Evolutionary conservation across 257 asterid species (phyloP).

Genomic region (Solanum ossicruentum): DNA sequence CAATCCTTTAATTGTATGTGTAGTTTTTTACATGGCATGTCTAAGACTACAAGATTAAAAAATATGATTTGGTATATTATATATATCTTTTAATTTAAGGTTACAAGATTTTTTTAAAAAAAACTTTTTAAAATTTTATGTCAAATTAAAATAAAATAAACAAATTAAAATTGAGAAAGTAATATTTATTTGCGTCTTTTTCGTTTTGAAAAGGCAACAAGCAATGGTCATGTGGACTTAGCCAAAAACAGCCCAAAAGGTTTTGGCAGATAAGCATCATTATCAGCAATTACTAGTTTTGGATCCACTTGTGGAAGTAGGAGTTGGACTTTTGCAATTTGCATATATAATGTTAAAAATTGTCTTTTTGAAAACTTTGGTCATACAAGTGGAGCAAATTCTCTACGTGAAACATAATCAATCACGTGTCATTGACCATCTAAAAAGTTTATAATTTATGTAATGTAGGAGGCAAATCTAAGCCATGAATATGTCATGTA

Average conservation of each 20-base stretch:
- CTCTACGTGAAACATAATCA: neutral
- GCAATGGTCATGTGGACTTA: neutral
- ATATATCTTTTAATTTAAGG: neutral
- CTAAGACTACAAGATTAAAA: neutral
- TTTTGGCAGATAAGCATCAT: neutral
- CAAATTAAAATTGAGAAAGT: neutral
- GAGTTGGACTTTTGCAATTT: neutral
- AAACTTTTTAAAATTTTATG: neutral
- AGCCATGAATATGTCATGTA: neutral
- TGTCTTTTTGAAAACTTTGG: neutral
- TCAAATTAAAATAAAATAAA: neutral
- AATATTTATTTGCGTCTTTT: neutral
- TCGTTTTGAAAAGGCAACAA: neutral
- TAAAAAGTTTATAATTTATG: neutral
- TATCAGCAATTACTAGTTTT: neutral
- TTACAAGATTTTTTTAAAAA: neutral
- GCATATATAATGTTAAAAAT: neutral
- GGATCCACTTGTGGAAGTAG: neutral
- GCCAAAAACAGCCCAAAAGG: neutral
- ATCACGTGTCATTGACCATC: neutral
- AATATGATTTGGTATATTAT: neutral
- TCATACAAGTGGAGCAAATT: neutral
- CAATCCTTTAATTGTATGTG: neutral
- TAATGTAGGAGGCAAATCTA: neutral
- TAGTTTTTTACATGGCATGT: neutral